Evolutionary conservation across 768 basidiomycete species (phyloP).

Genomic region (Dacryopinax primogenitus): DNA sequence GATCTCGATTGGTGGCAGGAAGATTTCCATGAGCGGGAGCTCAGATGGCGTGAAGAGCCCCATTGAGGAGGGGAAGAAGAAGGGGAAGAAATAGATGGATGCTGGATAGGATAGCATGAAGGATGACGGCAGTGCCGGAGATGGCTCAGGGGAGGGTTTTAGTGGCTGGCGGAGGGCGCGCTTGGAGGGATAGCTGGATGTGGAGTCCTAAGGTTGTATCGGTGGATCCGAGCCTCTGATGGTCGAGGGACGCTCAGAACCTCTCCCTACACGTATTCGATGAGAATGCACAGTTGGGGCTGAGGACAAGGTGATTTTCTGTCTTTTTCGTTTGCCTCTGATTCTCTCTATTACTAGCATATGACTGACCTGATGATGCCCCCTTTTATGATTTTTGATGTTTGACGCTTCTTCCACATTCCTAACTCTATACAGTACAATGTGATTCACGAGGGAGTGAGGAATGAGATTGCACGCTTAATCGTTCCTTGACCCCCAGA

Average conservation of each 20-base stretch:
- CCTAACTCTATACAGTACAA: too few species aligned
- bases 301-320: too few species aligned
- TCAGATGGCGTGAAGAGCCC: slow-evolving; percentile 29
- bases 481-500: not conserved
- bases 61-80: slow-evolving; percentile 5
- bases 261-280: too few species aligned
- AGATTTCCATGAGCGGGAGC: slow-evolving; percentile 36
- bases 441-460: not conserved
- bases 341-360: not conserved
- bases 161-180: not conserved
- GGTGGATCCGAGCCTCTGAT: not conserved
- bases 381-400: not conserved
- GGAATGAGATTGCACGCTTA: slow-evolving; percentile 1
- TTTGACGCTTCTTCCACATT: too few species aligned
- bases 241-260: not conserved
- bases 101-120: not conserved
- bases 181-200: not conserved
- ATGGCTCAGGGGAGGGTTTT: not conserved
- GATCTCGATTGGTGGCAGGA: slow-evolving; percentile 52
- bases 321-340: not conserved
- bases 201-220: not conserved
- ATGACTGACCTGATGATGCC: not conserved
- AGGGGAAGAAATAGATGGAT: slow-evolving; percentile 6
- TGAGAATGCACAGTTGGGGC: too few species aligned
- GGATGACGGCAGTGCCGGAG: not conserved